Evolutionary conservation across 495 filamentous ascomycete species (phyloP), one percentile per base, ranked within the genome.

Genomic region (Neurospora sp.): DNA sequence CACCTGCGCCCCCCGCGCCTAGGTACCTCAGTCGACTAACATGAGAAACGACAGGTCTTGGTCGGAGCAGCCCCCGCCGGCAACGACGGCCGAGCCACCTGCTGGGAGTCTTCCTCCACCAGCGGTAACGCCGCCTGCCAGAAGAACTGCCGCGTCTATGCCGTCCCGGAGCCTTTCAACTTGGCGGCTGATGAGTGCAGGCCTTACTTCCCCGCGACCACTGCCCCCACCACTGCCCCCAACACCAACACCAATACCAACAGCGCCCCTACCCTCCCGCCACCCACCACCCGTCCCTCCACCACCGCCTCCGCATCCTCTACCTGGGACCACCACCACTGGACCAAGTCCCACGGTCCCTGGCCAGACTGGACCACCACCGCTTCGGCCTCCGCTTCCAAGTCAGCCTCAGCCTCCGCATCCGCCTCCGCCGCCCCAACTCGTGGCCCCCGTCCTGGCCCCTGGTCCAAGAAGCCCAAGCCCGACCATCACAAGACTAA

Each of bases 81-180:
- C 70, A 4, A 31, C 54, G 62, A 35, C 66, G 7, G 49, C 62
- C 42, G 71, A 7, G 76, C 78, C 39, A 75, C 70, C 37, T 82
- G 81, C 79, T 80, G 54, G 42, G 77, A 82, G 72, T 54, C 70
- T 49, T 72, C 72, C 35, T n/a, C 44, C 27, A 49, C 18, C 7
- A 70, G 60, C 60, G 81, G 81, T 69, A 75, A 80, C 41, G 81
- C 80, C 46, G 79, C 79, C 41, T 82, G 81, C 72, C 78, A 80
- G 74, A 82, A 81, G 78, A 82, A 82, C 78, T 82, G 81, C 74
- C 75, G 81, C 31, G 81, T 82, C 73, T 82, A 82, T 42, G 79
- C 70, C 71, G 20, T n/a, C 18, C 37, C 75, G 5, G 66, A 39
- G 41, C 69, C 69, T 46, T 81, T 78, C 72, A 79, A 79, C 16